phyloP scores from a whole-genome alignment of 2,329 filamentous ascomycete species.

The Dendrostoma leiphaemia region DNA sequence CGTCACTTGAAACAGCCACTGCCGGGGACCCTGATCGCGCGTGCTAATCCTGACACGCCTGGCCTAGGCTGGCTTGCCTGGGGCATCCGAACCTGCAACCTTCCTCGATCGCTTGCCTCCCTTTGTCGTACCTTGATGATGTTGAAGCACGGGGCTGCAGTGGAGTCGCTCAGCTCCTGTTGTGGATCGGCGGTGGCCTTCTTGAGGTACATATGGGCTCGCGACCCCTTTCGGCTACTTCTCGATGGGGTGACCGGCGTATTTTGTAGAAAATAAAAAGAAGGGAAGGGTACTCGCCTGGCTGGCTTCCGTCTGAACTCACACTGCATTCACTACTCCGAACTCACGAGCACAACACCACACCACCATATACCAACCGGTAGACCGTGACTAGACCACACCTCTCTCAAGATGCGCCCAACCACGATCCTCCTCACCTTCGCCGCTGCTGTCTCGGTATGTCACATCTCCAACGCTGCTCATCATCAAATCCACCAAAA shows the following conservation, averaged over 20 bases:
- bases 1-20: constrained; percentile 1
- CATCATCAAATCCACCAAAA: not conserved
- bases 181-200: not conserved
- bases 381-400: not conserved
- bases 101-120: too few species aligned
- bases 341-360: too few species aligned
- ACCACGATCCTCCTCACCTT: constrained; percentile 30
- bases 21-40: not conserved
- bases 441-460: constrained; percentile 30
- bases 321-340: not conserved
- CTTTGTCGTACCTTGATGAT: too few species aligned
- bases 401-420: constrained; percentile 28
- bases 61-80: too few species aligned
- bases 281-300: too few species aligned
- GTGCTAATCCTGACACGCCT: too few species aligned
- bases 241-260: not conserved
- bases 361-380: not conserved
- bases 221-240: not conserved
- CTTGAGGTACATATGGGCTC: not conserved
- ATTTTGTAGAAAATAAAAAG: not conserved
- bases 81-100: too few species aligned
- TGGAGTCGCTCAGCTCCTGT: too few species aligned
- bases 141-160: too few species aligned
- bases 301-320: not conserved
- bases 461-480: not conserved